A percentile compares a stretch with the other conserved stretches of the same genome.
phyloP scores from a whole-genome alignment of 805 yeast genomes.

The Suhomyces xylopsoci region DNA sequence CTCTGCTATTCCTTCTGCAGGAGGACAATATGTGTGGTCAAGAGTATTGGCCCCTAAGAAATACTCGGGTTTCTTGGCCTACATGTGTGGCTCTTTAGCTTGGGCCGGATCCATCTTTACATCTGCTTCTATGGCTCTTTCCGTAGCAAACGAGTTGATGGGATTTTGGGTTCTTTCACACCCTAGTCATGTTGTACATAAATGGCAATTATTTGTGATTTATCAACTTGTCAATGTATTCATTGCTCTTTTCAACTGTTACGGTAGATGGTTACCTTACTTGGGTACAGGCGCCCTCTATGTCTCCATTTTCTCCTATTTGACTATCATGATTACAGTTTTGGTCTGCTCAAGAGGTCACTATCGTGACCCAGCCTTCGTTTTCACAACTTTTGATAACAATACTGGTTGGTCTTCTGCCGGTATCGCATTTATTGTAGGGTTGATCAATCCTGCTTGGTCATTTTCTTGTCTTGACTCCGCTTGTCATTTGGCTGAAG shows the following conservation, averaged over 20 bases:
- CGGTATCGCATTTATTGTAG: conserved; percentile 37
- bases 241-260: conserved; percentile 34
- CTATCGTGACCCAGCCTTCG: conserved; percentile 28
- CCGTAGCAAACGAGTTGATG: conserved; percentile 34
- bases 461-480: conserved; percentile 40
- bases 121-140: conserved; percentile 36
- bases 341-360: conserved; percentile 35
- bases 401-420: conserved; percentile 29
- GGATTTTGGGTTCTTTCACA: conserved; percentile 36
- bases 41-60: conserved; percentile 37
- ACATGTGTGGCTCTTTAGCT: conserved; percentile 38
- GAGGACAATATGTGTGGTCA: conserved; percentile 45
- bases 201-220: conserved; percentile 37
- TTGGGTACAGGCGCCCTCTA: conserved; percentile 36
- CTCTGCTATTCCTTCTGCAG: conserved; percentile 40
- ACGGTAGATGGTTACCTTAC: conserved; percentile 33
- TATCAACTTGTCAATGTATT: conserved; percentile 34
- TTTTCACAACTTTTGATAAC: conserved; percentile 22
- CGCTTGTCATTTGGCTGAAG: conserved; percentile 43
- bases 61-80: conserved; percentile 36
- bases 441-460: conserved; percentile 39
- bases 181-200: conserved; percentile 30
- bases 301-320: conserved; percentile 32
- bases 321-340: conserved; percentile 36
- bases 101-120: conserved; percentile 45